Percentiles rank a stretch among this genome's conserved stretches.
Evolutionary conservation across 352 stramenopile genomes (phyloP).

Genomic region (Pythium scleroteichum): DNA sequence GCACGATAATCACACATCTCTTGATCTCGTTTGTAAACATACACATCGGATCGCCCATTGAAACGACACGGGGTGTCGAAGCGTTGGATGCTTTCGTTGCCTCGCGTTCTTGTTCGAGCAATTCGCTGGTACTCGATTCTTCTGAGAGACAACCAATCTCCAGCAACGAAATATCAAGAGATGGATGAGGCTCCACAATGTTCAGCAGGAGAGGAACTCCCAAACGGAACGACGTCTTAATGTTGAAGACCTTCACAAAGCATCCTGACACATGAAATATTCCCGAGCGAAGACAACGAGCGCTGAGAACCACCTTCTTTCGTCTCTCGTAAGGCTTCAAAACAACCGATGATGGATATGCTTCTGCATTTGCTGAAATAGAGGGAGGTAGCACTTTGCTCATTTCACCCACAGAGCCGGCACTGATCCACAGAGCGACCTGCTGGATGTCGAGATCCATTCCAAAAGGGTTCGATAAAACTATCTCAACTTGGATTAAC

Average conservation of each 20-base stretch:
- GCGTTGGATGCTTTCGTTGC: background rate
- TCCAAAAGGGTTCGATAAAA: constrained; percentile 66
- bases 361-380: constrained; percentile 34
- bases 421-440: constrained; percentile 49
- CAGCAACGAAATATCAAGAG: constrained; percentile 46
- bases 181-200: constrained; percentile 48
- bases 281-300: constrained; percentile 50
- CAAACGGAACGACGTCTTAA: constrained; percentile 58
- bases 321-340: constrained; percentile 54
- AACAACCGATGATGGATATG: constrained; percentile 53
- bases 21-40: constrained; percentile 77
- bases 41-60: constrained; percentile 33
- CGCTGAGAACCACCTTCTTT: constrained; percentile 45
- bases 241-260: constrained; percentile 61
- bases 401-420: background rate
- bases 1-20: constrained; percentile 50
- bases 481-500: constrained; percentile 54
- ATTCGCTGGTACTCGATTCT: background rate
- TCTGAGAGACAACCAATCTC: constrained; percentile 40
- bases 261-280: constrained; percentile 50
- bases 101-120: background rate
- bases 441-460: constrained; percentile 67
- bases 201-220: constrained; percentile 30
- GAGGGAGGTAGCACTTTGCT: background rate
- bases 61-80: background rate